Conservation (phyloP, 2,329 filamentous ascomycete genomes). For the Gliomastix tumulicola region DNA sequence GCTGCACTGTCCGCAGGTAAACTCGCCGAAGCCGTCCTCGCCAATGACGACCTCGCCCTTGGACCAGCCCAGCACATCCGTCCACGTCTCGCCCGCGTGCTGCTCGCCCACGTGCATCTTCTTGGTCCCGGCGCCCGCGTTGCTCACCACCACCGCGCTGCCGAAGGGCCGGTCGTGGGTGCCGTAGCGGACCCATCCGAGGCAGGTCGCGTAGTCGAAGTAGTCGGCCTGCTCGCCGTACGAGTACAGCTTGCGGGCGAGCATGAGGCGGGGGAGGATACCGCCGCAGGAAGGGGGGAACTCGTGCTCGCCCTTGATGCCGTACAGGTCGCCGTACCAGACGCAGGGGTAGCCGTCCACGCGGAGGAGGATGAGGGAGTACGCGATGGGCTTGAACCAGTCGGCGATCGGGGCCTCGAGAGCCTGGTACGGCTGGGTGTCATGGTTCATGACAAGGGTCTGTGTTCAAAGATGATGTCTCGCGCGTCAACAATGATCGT, state of each 20-base stretch:
- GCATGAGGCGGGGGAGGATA: constrained; percentile 49
- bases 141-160: constrained; percentile 51
- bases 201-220: constrained; percentile 51
- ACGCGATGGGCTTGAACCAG: constrained; percentile 66
- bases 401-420: constrained; percentile 50
- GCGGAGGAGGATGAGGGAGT: constrained; percentile 63
- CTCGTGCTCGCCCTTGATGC: constrained; percentile 39
- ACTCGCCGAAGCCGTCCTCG: constrained; percentile 51
- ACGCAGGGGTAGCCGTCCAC: constrained; percentile 56
- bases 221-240: constrained; percentile 62
- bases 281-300: constrained; percentile 45
- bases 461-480: too few species aligned
- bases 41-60: constrained; percentile 51
- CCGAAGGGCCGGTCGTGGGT: constrained; percentile 37
- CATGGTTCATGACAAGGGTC: constrained; percentile 68
- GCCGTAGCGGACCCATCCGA: constrained; percentile 52
- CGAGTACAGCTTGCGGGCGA: constrained; percentile 58
- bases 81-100: constrained; percentile 56
- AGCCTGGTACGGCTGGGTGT: constrained; percentile 43
- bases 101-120: constrained; percentile 56
- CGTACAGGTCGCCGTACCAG: constrained; percentile 67
- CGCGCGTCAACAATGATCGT: too few species aligned
- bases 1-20: constrained; percentile 45
- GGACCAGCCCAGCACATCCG: constrained; percentile 53
- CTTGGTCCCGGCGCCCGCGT: constrained; percentile 40